Evolutionary conservation across 371 early-diverging fungal species (phyloP), one percentile per base, ranked within the genome.

Genomic region (Haplosporangium sp.): DNA sequence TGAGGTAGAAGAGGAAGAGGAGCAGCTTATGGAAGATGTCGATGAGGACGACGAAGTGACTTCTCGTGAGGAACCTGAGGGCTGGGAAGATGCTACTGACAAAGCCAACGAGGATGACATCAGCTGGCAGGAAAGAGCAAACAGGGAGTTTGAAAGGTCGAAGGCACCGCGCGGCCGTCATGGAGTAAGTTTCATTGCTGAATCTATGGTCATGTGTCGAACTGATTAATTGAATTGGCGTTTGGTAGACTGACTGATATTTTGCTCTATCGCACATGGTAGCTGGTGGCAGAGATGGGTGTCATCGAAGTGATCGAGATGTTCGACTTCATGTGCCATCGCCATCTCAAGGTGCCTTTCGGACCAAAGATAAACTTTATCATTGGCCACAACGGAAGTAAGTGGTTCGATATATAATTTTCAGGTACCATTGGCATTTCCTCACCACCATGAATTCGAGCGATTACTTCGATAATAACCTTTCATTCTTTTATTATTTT

Each of bases 291-390:
- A 18, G 83, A 86, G 53, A 82, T 84, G 45, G 98, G 97, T 13
- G 91, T 92, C 6, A 89, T 98, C 55, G 93, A 95, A 53, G 69
- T 84, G 40, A 87, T 98, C 16, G 93, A 94, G 77, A 81, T 98
- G 38, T 83, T 86, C 38, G 95, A 98, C 73, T 98, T 98, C 81
- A 96, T 98, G 97, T 97, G 98, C 76, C 99, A 98, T 81, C 87
- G 88, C 43, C 86, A 87, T 54, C 86, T 95, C 14, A 85, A 87
- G 21, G 90, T 97, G 10, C 82, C 89, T 55, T 87, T 98, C 71
- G 91, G 92, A 20, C 92, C 95, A 2, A 91, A 94, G 61, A 92
- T 98, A 69, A 98, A 98, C 82, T 98, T 98, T 81, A 90, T 98
- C 45, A 93, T 94, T 57, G 99, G 99, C 6, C 95, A 96, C 69